Conservation (phyloP, 768 basidiomycete species). For the Solioccasus polychromus region DNA sequence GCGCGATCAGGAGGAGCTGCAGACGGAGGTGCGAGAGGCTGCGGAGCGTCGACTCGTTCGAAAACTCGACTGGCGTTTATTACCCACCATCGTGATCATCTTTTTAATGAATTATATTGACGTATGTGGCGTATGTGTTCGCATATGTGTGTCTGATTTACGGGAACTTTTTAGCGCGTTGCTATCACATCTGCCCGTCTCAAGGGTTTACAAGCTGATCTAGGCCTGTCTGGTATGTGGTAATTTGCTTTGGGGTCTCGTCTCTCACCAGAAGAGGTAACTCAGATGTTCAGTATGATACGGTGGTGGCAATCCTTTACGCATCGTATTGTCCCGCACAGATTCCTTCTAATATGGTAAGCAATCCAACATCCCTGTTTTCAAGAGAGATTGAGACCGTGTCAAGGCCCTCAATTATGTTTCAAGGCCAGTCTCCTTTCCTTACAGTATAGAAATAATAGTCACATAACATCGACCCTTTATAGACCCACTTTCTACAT, state of each 20-base stretch:
- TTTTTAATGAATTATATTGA: slow-evolving; percentile 28
- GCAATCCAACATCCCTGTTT: neutral
- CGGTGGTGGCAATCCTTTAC: slow-evolving; percentile 52
- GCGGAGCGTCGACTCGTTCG: slow-evolving; percentile 24
- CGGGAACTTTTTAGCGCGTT: slow-evolving; percentile 44
- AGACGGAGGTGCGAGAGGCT: slow-evolving; percentile 8
- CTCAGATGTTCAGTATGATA: slow-evolving; percentile 53
- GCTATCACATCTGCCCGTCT: slow-evolving; percentile 48
- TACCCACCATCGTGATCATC: slow-evolving; percentile 27
- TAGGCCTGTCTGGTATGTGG: slow-evolving; percentile 41
- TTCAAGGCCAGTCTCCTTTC: slow-evolving; percentile 38
- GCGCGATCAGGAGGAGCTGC: slow-evolving; percentile 8
- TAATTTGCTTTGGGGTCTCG: neutral
- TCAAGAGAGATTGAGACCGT: neutral
- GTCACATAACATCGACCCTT: neutral
- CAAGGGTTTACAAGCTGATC: slow-evolving; percentile 49
- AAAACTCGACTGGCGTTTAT: slow-evolving; percentile 28
- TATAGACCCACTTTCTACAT: slow-evolving; percentile 62
- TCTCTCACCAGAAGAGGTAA: neutral
- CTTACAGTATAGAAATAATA: neutral
- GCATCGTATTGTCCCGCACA: slow-evolving; percentile 67
- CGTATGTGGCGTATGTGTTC: too few species aligned
- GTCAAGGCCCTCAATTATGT: slow-evolving; percentile 52
- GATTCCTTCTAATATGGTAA: slow-evolving; percentile 23
- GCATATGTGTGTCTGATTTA: too few species aligned